Evolutionary conservation across 176 grass and related monocot genomes (phyloP).

Genomic region (Rhipidocladum racemiflorum): DNA sequence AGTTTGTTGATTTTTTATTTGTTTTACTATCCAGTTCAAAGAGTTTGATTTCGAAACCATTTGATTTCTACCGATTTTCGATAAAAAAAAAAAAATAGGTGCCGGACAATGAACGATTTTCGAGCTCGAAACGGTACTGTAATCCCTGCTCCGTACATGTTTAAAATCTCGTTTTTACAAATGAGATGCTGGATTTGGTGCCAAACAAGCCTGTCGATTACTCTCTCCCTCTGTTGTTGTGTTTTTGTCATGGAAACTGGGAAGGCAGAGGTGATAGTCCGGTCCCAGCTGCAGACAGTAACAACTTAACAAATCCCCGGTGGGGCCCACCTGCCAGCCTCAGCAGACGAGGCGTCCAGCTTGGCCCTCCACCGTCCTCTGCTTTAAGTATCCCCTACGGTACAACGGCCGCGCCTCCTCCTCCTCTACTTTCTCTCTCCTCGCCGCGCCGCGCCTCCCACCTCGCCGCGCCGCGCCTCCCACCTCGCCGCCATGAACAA

Average conservation of each 20-base stretch:
- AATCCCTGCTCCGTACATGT: neutral
- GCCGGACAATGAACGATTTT: too few species aligned
- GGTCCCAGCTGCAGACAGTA: neutral
- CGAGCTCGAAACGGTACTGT: too few species aligned
- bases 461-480: neutral
- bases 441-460: neutral
- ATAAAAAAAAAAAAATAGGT: too few species aligned
- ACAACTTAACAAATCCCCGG: neutral
- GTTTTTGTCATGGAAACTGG: neutral
- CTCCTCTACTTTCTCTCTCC: conserved; percentile 15
- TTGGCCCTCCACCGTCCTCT: neutral
- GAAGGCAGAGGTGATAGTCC: neutral
- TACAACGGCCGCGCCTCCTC: conserved; percentile 32
- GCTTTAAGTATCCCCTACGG: conserved; percentile 33
- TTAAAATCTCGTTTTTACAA: neutral
- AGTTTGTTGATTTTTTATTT: too few species aligned
- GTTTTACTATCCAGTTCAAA: too few species aligned
- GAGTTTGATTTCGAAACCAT: too few species aligned
- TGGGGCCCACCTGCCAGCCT: conserved; percentile 1
- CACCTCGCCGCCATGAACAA: conserved; percentile 55
- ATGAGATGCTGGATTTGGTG: neutral
- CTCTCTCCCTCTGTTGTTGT: neutral
- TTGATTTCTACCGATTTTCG: too few species aligned
- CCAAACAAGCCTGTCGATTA: neutral
- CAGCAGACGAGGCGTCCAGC: neutral